Conservation (phyloP, 345 rosid species). For the Toxicodendron radicans region DNA sequence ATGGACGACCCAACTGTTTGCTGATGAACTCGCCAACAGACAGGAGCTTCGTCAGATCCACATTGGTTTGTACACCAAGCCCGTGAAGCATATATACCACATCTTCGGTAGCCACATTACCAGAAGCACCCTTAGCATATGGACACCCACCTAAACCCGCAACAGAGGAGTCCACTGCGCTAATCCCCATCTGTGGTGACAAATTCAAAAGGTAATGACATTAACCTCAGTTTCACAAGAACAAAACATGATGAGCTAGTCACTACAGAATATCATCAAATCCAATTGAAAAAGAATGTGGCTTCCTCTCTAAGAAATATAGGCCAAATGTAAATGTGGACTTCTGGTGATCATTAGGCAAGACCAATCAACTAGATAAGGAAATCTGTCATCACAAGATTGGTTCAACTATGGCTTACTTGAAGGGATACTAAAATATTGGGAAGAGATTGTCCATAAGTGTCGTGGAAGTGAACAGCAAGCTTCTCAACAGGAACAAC, state of each 20-base stretch:
- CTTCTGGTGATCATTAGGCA: too few relatives aligned
- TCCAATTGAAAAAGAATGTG: neutral
- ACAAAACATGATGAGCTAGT: neutral
- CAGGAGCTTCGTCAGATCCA: slow-evolving; percentile 59
- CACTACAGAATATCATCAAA: too few relatives aligned
- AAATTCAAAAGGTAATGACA: neutral
- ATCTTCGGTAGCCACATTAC: slow-evolving; percentile 77
- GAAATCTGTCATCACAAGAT: neutral
- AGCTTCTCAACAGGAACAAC: slow-evolving; percentile 66
- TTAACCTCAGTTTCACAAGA: neutral
- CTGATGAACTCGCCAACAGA: slow-evolving; percentile 66
- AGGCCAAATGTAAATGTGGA: neutral
- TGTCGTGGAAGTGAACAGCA: slow-evolving; percentile 81
- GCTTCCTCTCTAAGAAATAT: neutral
- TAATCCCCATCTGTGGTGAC: slow-evolving; percentile 64
- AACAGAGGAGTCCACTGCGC: slow-evolving; percentile 61
- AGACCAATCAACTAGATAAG: neutral
- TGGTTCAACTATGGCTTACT: slow-evolving; percentile 32
- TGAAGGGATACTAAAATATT: slow-evolving; percentile 71
- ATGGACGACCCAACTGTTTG: slow-evolving; percentile 52
- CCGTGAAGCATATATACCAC: slow-evolving; percentile 80
- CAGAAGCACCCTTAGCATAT: slow-evolving; percentile 78
- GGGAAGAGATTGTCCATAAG: slow-evolving; percentile 83
- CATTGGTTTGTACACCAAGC: slow-evolving; percentile 63
- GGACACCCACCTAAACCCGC: slow-evolving; percentile 84